Conservation (phyloP, 2,329 filamentous ascomycete genomes). For the Penicillium sp. region DNA sequence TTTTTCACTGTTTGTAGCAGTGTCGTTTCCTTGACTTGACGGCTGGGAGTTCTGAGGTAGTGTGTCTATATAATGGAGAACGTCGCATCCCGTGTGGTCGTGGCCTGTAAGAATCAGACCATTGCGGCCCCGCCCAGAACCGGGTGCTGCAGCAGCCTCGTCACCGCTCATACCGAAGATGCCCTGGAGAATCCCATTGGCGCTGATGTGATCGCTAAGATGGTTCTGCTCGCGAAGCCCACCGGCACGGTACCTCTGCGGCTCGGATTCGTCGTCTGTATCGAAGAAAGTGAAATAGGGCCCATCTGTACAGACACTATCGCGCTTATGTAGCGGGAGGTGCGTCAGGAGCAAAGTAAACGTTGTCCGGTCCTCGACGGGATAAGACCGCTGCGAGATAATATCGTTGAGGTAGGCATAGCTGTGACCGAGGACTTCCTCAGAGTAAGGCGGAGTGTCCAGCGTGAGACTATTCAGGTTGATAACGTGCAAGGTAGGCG, state of each 20-base stretch:
- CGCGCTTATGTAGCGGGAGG: conserved; percentile 83
- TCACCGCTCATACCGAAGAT: conserved; percentile 78
- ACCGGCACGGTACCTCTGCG: conserved; percentile 47
- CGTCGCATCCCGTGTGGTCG: conserved; percentile 93
- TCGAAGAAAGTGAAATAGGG: conserved; percentile 83
- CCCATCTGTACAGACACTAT: conserved; percentile 80
- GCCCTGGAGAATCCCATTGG: conserved; percentile 76
- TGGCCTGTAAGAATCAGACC: conserved; percentile 91
- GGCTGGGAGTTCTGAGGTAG: background rate
- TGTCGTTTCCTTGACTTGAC: background rate
- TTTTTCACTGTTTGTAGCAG: background rate
- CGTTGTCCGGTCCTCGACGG: conserved; percentile 65
- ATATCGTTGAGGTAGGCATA: conserved; percentile 73
- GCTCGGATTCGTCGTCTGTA: conserved; percentile 63
- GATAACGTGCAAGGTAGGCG: conserved; percentile 75
- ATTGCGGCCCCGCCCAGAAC: conserved; percentile 67
- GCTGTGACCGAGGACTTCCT: conserved; percentile 72
- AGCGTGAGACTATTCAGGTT: conserved; percentile 93
- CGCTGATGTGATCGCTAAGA: conserved; percentile 72
- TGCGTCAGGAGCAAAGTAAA: conserved; percentile 90
- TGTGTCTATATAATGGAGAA: conserved; percentile 77
- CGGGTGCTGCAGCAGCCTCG: conserved; percentile 54
- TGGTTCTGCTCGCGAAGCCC: conserved; percentile 86
- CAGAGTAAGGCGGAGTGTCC: conserved; percentile 75
- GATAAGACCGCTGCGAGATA: conserved; percentile 59